Conservation (phyloP, 2,329 filamentous ascomycete species). For the Ambrosiella xylebori region DNA sequence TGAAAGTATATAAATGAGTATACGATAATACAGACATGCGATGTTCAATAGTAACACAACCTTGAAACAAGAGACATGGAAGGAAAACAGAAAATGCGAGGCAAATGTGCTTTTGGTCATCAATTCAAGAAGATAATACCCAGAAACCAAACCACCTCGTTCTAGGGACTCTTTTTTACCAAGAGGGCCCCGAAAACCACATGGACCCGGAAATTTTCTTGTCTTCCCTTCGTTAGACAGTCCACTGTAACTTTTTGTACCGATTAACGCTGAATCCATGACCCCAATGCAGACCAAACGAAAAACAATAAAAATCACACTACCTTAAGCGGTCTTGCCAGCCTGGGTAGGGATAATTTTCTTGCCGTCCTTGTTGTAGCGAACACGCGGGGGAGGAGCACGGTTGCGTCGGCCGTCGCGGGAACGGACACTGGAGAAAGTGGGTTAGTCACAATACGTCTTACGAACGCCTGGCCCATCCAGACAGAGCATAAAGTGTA, state of each 20-base stretch:
- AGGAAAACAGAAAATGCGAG: not conserved
- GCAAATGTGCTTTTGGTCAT: conserved; percentile 8
- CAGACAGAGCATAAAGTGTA: not conserved
- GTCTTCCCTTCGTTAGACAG: conserved; percentile 8
- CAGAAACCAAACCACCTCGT: conserved; percentile 6
- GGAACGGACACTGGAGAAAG: conserved; percentile 67
- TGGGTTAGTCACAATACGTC: conserved; percentile 23
- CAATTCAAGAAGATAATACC: conserved; percentile 8
- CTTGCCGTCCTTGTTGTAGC: conserved; percentile 99
- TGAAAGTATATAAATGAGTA: not conserved
- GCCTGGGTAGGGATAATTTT: conserved; percentile 84
- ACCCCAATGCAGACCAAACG: not conserved
- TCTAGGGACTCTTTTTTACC: conserved; percentile 4
- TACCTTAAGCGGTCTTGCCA: conserved; percentile 36
- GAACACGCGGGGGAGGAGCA: conserved; percentile 87
- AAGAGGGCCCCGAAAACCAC: conserved; percentile 3
- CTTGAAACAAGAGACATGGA: too few relatives aligned
- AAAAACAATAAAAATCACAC: not conserved
- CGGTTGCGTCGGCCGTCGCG: conserved; percentile 95
- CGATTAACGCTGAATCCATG: conserved; percentile 11
- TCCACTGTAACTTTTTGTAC: conserved; percentile 11
- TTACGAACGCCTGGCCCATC: not conserved
- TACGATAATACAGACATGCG: not conserved
- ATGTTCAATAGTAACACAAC: too few relatives aligned
- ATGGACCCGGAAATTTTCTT: conserved; percentile 9